Conservation (phyloP, 352 stramenopile genomes). For the Globisporangium parvum region DNA sequence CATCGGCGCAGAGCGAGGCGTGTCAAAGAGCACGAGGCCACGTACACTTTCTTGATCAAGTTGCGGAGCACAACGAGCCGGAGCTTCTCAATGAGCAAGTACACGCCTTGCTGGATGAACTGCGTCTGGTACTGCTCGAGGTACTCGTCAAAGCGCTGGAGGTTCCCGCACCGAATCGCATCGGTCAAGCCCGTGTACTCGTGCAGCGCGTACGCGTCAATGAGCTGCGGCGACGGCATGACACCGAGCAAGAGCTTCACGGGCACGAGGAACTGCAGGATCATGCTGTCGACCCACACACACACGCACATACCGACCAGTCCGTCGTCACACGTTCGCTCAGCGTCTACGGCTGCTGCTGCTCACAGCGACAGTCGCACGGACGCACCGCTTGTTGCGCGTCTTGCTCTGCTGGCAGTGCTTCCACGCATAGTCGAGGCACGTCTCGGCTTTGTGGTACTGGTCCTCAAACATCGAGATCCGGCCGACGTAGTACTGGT, state of each 20-base stretch:
- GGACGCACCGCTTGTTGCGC: slow-evolving; percentile 81
- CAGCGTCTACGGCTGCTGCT: too few relatives aligned
- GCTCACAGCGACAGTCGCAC: too few relatives aligned
- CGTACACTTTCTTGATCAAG: slow-evolving; percentile 95
- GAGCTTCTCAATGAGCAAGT: slow-evolving; percentile 95
- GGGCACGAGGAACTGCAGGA: slow-evolving; percentile 93
- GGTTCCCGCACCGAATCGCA: slow-evolving; percentile 88
- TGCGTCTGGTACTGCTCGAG: slow-evolving; percentile 87
- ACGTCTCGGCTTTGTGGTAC: slow-evolving; percentile 92
- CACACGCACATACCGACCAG: too few relatives aligned
- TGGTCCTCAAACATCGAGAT: slow-evolving; percentile 97
- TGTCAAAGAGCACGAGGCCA: slow-evolving; percentile 11
- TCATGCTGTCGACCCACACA: slow-evolving; percentile 59
- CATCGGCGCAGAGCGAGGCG: too few relatives aligned
- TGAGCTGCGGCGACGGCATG: slow-evolving; percentile 87
- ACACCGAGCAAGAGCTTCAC: slow-evolving; percentile 92
- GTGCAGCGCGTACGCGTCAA: slow-evolving; percentile 87
- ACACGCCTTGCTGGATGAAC: slow-evolving; percentile 91
- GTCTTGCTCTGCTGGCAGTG: slow-evolving; percentile 84
- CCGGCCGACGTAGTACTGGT: slow-evolving; percentile 94
- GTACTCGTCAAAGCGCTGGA: slow-evolving; percentile 91
- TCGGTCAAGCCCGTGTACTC: slow-evolving; percentile 88
- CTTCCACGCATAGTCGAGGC: slow-evolving; percentile 91
- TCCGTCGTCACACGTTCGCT: too few relatives aligned
- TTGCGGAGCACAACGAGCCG: slow-evolving; percentile 94